Percentiles rank a stretch among this genome's conserved stretches.
Evolutionary conservation across 2,329 filamentous ascomycete genomes (phyloP).

Genomic region (Penicillium concentricum): DNA sequence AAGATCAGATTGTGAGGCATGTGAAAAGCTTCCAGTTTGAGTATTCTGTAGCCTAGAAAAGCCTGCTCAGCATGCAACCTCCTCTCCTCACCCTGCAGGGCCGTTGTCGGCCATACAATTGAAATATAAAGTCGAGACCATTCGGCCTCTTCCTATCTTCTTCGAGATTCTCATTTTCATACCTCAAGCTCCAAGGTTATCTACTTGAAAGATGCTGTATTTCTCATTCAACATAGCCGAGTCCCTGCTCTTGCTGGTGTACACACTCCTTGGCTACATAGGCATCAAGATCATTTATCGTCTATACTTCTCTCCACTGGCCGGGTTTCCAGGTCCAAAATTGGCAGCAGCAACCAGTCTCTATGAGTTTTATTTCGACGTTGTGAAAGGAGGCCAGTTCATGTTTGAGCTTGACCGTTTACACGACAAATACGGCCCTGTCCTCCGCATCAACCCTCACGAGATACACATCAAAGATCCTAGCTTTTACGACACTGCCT

Average conservation of each 20-base stretch:
- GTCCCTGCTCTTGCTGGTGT: not conserved
- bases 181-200: not conserved
- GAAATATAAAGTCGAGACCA: too few relatives aligned
- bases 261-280: not conserved
- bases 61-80: too few relatives aligned
- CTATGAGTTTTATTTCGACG: not conserved
- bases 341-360: not conserved
- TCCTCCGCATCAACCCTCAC: not conserved
- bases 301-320: not conserved
- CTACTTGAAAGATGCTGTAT: not conserved
- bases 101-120: too few relatives aligned
- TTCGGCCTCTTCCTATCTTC: not conserved
- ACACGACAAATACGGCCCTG: not conserved
- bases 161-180: not conserved
- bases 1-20: too few relatives aligned
- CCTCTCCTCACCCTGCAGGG: too few relatives aligned
- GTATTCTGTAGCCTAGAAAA: too few relatives aligned
- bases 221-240: not conserved
- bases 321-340: not conserved
- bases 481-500: not conserved
- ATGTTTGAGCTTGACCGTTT: not conserved
- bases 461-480: not conserved
- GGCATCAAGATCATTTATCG: not conserved
- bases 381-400: not conserved
- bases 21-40: too few relatives aligned